Evolutionary conservation across 805 yeast genomes (phyloP).

Genomic region (Hanseniaspora guilliermondii): DNA sequence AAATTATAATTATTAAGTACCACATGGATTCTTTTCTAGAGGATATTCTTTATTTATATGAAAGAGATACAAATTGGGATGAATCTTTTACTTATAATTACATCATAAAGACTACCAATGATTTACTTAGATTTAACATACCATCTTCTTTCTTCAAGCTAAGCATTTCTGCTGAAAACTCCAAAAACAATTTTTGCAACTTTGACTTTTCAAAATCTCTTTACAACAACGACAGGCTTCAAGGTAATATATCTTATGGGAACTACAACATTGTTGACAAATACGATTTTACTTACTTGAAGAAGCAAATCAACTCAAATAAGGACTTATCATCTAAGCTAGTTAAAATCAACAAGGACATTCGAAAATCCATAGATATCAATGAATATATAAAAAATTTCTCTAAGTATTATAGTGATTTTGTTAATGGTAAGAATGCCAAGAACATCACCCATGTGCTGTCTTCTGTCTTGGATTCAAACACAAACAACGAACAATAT

Average conservation of each 20-base stretch:
- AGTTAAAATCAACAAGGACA: not conserved
- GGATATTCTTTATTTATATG: not conserved
- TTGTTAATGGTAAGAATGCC: constrained; percentile 1
- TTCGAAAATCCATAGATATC: not conserved
- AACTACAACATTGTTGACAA: not conserved
- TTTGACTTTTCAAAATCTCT: constrained; percentile 5
- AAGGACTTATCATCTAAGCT: not conserved
- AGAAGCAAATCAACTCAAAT: not conserved
- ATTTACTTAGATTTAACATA: constrained; percentile 15
- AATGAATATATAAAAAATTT: not conserved
- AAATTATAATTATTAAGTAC: no score
- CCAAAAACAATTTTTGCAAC: not conserved
- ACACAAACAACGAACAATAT: not conserved
- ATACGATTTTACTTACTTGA: not conserved
- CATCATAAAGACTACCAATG: constrained; percentile 9
- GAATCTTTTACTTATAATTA: constrained; percentile 11
- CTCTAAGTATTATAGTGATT: constrained; percentile 1
- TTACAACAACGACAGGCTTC: not conserved
- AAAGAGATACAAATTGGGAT: constrained; percentile 12
- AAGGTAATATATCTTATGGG: constrained; percentile 5
- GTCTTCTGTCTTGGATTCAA: not conserved
- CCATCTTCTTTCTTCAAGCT: constrained; percentile 6
- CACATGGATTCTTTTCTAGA: constrained; percentile 3
- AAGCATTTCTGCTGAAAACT: constrained; percentile 6
- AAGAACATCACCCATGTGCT: not conserved